Percentiles rank a stretch among this genome's conserved stretches.
phyloP scores from a whole-genome alignment of 805 yeast species.

The Metschnikowia gelsemii region DNA sequence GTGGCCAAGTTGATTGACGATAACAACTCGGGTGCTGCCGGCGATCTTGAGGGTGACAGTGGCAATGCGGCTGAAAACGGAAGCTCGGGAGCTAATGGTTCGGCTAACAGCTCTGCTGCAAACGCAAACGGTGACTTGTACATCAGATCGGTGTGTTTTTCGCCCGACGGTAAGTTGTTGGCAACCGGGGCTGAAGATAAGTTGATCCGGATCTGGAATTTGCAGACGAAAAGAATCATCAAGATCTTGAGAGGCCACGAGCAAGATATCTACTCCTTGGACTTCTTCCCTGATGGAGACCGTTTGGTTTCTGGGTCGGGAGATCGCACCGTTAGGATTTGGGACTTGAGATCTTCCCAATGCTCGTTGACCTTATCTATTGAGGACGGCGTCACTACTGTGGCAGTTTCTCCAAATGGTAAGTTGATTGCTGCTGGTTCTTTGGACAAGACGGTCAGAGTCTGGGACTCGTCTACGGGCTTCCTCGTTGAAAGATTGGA shows the following conservation, averaged over 20 bases:
- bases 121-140: constrained; percentile 79
- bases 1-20: constrained; percentile 87
- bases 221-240: constrained; percentile 78
- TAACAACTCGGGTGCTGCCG: constrained; percentile 28
- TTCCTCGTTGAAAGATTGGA: constrained; percentile 89
- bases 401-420: constrained; percentile 95
- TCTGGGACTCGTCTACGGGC: constrained; percentile 94
- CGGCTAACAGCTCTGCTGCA: constrained; percentile 44
- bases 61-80: constrained; percentile 40
- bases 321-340: constrained; percentile 91
- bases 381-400: constrained; percentile 98
- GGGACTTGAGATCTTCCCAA: constrained; percentile 91
- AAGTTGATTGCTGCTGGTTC: constrained; percentile 94
- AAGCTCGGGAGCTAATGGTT: constrained; percentile 28
- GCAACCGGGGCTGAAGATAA: constrained; percentile 95
- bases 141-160: constrained; percentile 92
- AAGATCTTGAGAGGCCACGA: constrained; percentile 91
- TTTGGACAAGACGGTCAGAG: constrained; percentile 90
- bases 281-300: constrained; percentile 91
- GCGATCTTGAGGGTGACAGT: constrained; percentile 18
- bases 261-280: constrained; percentile 95
- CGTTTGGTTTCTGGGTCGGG: constrained; percentile 95
- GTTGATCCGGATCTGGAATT: constrained; percentile 93
- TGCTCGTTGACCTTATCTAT: constrained; percentile 85
- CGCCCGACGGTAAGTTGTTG: constrained; percentile 87